Evolutionary conservation across 2,329 filamentous ascomycete genomes (phyloP).

Genomic region (Neofusicoccum cordaticola): DNA sequence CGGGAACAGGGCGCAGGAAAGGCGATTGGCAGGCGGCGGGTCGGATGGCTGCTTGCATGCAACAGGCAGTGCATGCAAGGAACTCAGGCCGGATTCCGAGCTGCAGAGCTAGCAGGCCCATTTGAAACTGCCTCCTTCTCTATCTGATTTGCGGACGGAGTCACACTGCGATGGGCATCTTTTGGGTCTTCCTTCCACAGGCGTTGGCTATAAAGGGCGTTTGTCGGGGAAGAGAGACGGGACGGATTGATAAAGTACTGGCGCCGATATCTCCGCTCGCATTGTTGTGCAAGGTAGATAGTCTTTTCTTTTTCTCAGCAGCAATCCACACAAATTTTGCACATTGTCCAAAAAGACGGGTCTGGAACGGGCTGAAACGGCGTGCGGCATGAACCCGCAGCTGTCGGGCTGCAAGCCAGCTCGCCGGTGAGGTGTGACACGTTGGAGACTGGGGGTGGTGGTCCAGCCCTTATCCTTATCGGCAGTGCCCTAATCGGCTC

Average conservation of each 20-base stretch:
- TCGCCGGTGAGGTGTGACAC: conserved; percentile 1
- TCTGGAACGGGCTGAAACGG: neutral
- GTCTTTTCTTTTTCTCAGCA: neutral
- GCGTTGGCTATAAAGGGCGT: conserved; percentile 7
- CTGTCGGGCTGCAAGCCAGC: neutral
- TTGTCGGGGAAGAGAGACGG: neutral
- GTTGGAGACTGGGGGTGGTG: neutral
- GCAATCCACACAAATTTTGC: neutral
- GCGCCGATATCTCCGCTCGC: conserved; percentile 1
- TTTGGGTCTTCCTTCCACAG: neutral
- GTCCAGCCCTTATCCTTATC: conserved; percentile 8
- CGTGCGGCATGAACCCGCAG: neutral
- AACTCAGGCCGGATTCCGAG: neutral
- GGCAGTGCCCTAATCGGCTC: conserved; percentile 1
- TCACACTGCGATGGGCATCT: neutral
- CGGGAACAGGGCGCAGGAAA: neutral
- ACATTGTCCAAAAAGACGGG: neutral
- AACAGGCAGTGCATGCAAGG: conserved; percentile 7
- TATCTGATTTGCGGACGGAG: neutral
- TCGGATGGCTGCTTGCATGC: neutral
- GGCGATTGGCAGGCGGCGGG: neutral
- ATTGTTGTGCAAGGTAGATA: conserved; percentile 7
- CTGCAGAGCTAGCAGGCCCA: neutral
- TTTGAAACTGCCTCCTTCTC: neutral
- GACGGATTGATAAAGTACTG: neutral